Base-by-base conservation (phyloP, 805 yeast species). In the Saturnispora diversa region DNA sequence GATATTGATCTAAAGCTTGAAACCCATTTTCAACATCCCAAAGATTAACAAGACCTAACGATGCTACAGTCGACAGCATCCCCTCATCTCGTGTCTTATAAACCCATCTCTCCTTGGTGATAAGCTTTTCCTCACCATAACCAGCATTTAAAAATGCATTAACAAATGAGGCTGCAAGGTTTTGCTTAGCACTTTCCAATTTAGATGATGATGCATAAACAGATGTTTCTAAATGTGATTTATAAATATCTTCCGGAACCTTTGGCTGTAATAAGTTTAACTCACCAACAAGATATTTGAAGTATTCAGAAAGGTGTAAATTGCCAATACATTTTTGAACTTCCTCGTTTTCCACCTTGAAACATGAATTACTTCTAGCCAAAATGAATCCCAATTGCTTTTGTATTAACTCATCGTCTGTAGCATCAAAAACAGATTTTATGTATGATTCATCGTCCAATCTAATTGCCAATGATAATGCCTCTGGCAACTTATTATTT, bases 171-270 rank as follows among this genome's bases (percentile, higher is more conserved):
- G 94, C 78, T 4, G 97, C 97, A 53, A 92, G 70, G 56, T 87
- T 92, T 62, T 90, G 97, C 60, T 87, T 88, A 10, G 96, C 95
- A 27, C 95, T 84, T 59, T 90, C 97, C 31, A 86, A 65, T 39
- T 74, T 68, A 1, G 69, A 54, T 6, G 80, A 74, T 23, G 74
- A 64, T 5, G 80, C 79, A 40, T 73, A 71, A 17, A 55, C 47
- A 15, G 73, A 56, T 49, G 75, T 79, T 56, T 92, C 97, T 50
- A 90, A 70, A 59, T 90, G 95, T 22, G 87, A 78, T 62, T 88
- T 87, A 64, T 87, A 87, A 43, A 92, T 76, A 61, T 92, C 98
- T 62, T 87, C 96, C 10, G 98, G 98, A 22, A 84, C 82, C 59
- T 85, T 85, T 39, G 97, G 94, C 37, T 83, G 87, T 51, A 84